phyloP scores from a whole-genome alignment of 2,329 filamentous ascomycete genomes.

The Coniochaeta sp. region DNA sequence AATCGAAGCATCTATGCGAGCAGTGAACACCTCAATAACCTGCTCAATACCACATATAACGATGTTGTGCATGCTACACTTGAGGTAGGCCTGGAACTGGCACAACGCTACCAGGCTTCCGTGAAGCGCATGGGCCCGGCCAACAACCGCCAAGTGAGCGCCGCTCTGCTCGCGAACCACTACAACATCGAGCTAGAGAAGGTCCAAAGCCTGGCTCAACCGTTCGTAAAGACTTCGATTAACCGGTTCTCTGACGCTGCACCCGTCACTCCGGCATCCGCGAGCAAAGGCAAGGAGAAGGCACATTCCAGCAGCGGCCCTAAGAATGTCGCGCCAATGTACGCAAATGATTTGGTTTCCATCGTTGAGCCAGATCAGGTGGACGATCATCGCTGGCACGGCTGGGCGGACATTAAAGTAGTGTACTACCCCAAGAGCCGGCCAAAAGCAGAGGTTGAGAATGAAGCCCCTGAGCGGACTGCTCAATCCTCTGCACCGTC shows the following conservation, averaged over 20 bases:
- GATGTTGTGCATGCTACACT: constrained; percentile 71
- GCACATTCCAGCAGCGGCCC: constrained; percentile 23
- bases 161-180: constrained; percentile 72
- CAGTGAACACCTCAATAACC: constrained; percentile 79
- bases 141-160: constrained; percentile 58
- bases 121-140: constrained; percentile 55
- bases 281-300: constrained; percentile 71
- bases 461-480: constrained; percentile 12
- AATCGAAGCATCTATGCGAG: constrained; percentile 95
- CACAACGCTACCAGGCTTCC: constrained; percentile 86
- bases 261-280: constrained; percentile 46
- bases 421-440: constrained; percentile 62
- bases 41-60: constrained; percentile 81
- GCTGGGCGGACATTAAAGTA: constrained; percentile 74
- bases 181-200: constrained; percentile 74
- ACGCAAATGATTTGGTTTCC: constrained; percentile 77
- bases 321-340: constrained; percentile 50
- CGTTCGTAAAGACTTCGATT: constrained; percentile 68
- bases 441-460: constrained; percentile 7
- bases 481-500: constrained; percentile 41
- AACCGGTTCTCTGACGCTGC: constrained; percentile 39
- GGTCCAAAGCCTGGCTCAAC: constrained; percentile 73
- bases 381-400: constrained; percentile 52
- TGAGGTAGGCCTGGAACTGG: constrained; percentile 74
- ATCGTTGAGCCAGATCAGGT: constrained; percentile 54